A percentile compares a stretch with the other conserved stretches of the same genome.
phyloP scores from a whole-genome alignment of 2,329 filamentous ascomycete species.

The Phaeosphaeriaceae sp. region DNA sequence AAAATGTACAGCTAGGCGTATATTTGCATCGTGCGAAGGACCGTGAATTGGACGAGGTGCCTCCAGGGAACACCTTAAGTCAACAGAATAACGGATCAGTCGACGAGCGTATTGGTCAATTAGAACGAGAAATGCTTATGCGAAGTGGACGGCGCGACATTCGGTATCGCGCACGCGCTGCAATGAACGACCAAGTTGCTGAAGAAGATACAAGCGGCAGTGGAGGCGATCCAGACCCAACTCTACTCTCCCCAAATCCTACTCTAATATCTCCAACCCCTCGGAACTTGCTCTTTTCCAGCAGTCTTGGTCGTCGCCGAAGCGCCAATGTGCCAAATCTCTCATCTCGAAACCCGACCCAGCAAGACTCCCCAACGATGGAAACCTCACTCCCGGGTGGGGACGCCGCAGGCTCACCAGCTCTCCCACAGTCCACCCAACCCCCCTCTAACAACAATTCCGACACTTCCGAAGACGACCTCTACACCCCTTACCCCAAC shows the following conservation, averaged over 20 bases:
- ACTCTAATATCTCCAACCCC: conserved; percentile 37
- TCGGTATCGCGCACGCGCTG: conserved; percentile 33
- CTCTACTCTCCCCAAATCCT: conserved; percentile 33
- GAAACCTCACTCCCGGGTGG: too few relatives aligned
- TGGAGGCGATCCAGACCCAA: conserved; percentile 53
- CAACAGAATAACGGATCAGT: conserved; percentile 53
- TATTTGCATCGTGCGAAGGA: conserved; percentile 66
- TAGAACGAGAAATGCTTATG: conserved; percentile 61
- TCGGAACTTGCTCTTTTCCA: conserved; percentile 30
- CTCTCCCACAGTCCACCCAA: too few relatives aligned
- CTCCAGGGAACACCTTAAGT: conserved; percentile 46
- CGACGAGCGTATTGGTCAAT: conserved; percentile 60
- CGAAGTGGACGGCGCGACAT: conserved; percentile 47
- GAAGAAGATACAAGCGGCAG: conserved; percentile 55
- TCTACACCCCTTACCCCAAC: conserved; percentile 16
- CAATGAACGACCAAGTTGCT: conserved; percentile 28
- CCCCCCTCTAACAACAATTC: too few relatives aligned
- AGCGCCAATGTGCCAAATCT: conserved; percentile 21
- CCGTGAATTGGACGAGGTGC: conserved; percentile 56
- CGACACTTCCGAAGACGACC: too few relatives aligned
- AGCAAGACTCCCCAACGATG: conserved; percentile 1
- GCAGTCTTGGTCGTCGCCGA: conserved; percentile 25
- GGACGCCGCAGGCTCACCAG: too few relatives aligned
- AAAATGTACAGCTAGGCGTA: conserved; percentile 64
- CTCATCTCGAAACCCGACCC: conserved; percentile 7